Base-by-base conservation (phyloP, 257 asterid species). In the Hygrophila difformis region DNA sequence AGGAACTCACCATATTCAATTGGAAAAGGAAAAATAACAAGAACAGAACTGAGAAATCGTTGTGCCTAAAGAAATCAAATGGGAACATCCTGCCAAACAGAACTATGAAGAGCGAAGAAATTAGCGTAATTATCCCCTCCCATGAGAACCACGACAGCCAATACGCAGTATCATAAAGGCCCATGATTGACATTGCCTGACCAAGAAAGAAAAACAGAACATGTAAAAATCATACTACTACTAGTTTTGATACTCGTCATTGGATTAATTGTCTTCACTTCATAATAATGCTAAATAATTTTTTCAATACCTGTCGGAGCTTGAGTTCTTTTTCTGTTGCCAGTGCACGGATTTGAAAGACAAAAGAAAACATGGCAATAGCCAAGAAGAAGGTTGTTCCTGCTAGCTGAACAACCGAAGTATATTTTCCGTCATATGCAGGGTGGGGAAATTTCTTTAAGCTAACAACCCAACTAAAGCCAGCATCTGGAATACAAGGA, bases 131-230 rank as follows among this genome's bases (percentile, higher is more conserved):
- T 34, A 72, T 51, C 53, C 93, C 95, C 66, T 84, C 97, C 97
- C 97, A 87, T 19, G 93, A 62, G 62, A 84, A 53, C 97, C 97
- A 87, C 8, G 95, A 84, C 54, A 81, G 61, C 97, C 97, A 87
- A 56, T 87, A 87, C 18, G 95, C 93, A 31, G 95, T 68, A 67
- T 87, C 97, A 72, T 76, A 87, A 54, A 87, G 97, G 10, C 97
- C 97, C 97, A 87, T 87, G 77, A 87, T 78, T 13, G 86, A 58
- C 97, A 87, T 87, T 41, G 88, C 85, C 97, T 83, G 80, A 45
- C 18, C 51, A 69, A 26, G 36, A 48, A 69, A 26, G 36, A 48
- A 49, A 53, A 49, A 55, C 20, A 18, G 48, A 33, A 9, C 37
- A 33, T 33, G n/a, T 33, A 33, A 33, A 2, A 33, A 33, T 33